phyloP scores from a whole-genome alignment of 306 rosid species.

The Vigna trinervia region DNA sequence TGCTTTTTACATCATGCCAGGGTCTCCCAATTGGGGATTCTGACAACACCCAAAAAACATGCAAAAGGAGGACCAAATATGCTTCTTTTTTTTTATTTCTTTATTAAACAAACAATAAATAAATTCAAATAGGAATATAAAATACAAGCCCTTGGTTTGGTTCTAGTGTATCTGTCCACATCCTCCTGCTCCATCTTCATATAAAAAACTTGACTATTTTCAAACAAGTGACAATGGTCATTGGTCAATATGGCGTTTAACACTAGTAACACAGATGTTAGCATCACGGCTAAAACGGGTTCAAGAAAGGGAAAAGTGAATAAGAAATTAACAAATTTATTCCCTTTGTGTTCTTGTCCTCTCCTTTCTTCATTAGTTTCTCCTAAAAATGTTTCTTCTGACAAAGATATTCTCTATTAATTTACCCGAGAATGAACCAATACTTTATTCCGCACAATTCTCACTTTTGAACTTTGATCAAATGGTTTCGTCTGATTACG shows the following conservation, averaged over 20 bases:
- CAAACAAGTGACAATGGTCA: slow-evolving; percentile 14
- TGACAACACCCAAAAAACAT: slow-evolving; percentile 3
- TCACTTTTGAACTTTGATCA: slow-evolving; percentile 43
- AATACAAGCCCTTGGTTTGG: background rate
- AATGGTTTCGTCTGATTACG: slow-evolving; percentile 37
- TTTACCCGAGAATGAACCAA: slow-evolving; percentile 42
- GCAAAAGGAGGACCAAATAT: slow-evolving; percentile 15
- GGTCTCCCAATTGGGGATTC: slow-evolving; percentile 32
- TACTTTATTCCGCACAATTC: slow-evolving; percentile 9
- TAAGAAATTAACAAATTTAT: slow-evolving; percentile 28
- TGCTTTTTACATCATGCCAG: slow-evolving; percentile 37
- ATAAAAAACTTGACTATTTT: slow-evolving; percentile 1
- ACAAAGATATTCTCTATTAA: slow-evolving; percentile 45
- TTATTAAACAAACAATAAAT: background rate
- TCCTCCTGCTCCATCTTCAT: background rate
- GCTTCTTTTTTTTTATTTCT: background rate
- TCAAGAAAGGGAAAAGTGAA: slow-evolving; percentile 42
- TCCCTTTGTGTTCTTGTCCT: slow-evolving; percentile 43
- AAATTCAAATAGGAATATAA: background rate
- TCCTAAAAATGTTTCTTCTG: slow-evolving; percentile 44
- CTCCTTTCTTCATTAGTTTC: slow-evolving; percentile 10
- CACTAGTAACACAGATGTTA: slow-evolving; percentile 32
- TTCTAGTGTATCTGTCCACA: slow-evolving; percentile 4
- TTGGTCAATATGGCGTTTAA: slow-evolving; percentile 19
- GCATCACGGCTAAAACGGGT: slow-evolving; percentile 37